Percentiles rank a stretch among this genome's conserved stretches.
Conservation (phyloP, 208 protist genomes). For the Trypanosoma avium region DNA sequence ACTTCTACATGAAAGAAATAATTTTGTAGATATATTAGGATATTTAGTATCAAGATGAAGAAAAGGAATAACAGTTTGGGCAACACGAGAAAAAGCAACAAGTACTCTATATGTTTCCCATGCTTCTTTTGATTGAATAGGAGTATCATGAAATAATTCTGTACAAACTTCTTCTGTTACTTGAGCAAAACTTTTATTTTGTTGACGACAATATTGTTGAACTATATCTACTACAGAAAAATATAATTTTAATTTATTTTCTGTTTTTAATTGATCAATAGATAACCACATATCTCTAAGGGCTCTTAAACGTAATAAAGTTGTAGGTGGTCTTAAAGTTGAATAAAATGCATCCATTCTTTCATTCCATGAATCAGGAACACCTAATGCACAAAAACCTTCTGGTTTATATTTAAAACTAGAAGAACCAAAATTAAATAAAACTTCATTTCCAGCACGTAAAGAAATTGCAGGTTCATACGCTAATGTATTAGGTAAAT, state of each 20-base stretch:
- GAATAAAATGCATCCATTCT: slow-evolving; percentile 90
- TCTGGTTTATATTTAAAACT: slow-evolving; percentile 87
- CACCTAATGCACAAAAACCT: slow-evolving; percentile 83
- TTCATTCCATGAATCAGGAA: slow-evolving; percentile 91
- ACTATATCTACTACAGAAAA: slow-evolving; percentile 33
- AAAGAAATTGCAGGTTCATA: slow-evolving; percentile 86
- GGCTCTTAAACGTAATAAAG: slow-evolving; percentile 42
- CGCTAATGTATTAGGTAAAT: slow-evolving; percentile 14
- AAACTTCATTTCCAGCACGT: slow-evolving; percentile 75
- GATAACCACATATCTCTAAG: slow-evolving; percentile 59
- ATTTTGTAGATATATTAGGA: slow-evolving; percentile 41
- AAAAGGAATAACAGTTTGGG: slow-evolving; percentile 74
- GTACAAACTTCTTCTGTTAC: slow-evolving; percentile 44
- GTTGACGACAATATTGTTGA: slow-evolving; percentile 38
- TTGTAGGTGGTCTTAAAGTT: slow-evolving; percentile 50
- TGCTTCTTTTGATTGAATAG: slow-evolving; percentile 28
- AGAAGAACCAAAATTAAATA: slow-evolving; percentile 90
- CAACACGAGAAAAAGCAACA: slow-evolving; percentile 68
- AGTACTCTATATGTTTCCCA: slow-evolving; percentile 65
- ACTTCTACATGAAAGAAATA: slow-evolving; percentile 64
- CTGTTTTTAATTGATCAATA: background rate
- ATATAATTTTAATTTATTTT: slow-evolving; percentile 27
- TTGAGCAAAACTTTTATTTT: slow-evolving; percentile 50
- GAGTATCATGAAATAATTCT: slow-evolving; percentile 22
- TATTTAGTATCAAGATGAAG: slow-evolving; percentile 59